Evolutionary conservation across 1,284 basidiomycete genomes (phyloP).

Genomic region (Apiotrichum mycotoxinovorans): DNA sequence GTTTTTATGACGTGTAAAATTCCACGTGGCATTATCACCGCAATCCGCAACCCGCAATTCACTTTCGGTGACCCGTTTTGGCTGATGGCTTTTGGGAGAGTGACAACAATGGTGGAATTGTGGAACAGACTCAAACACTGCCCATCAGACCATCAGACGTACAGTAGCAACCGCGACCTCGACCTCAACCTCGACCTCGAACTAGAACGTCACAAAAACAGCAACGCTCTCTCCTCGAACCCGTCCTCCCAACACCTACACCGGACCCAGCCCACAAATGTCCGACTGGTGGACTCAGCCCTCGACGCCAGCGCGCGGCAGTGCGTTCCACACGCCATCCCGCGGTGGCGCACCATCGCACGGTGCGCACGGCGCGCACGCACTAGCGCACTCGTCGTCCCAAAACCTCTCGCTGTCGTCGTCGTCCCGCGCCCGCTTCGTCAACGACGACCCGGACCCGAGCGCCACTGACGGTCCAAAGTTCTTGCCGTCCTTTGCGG

Average conservation of each 20-base stretch:
- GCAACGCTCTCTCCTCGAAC: neutral
- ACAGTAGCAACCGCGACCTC: too few species aligned
- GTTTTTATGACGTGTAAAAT: neutral
- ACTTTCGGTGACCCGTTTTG: too few species aligned
- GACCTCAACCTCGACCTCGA: too few species aligned
- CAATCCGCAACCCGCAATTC: too few species aligned
- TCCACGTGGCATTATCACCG: neutral
- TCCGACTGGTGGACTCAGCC: conserved; percentile 28
- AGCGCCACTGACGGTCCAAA: conserved; percentile 33
- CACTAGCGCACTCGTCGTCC: neutral
- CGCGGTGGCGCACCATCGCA: neutral
- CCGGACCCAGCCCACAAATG: conserved; percentile 5
- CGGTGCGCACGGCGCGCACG: neutral
- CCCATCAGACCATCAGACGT: too few species aligned
- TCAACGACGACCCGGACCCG: conserved; percentile 37
- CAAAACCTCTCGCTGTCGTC: conserved; percentile 7
- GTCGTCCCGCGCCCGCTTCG: conserved; percentile 19
- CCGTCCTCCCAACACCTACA: too few species aligned
- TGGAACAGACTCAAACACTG: too few species aligned
- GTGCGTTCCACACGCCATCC: conserved; percentile 11
- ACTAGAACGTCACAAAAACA: neutral
- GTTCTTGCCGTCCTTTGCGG: conserved; percentile 41
- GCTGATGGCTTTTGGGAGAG: too few species aligned
- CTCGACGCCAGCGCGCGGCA: conserved; percentile 10
- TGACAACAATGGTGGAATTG: neutral